Evolutionary conservation across 2,329 filamentous ascomycete genomes (phyloP).

Genomic region (Calonectria multiphialidica): DNA sequence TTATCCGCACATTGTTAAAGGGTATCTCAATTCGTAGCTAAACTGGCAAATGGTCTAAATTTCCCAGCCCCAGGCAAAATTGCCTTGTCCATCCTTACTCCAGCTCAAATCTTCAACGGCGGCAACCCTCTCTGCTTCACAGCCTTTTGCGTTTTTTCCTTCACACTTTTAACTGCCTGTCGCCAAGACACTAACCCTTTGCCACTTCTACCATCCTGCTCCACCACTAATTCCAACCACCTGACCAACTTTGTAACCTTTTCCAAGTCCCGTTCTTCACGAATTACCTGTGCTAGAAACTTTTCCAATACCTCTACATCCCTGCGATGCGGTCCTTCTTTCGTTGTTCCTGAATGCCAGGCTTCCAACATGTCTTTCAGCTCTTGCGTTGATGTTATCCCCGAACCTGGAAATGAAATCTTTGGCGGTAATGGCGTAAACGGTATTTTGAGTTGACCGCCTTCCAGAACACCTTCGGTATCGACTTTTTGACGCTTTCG

Average conservation of each 20-base stretch:
- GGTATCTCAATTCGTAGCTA: neutral
- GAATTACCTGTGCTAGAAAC: slow-evolving; percentile 80
- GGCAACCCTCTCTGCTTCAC: slow-evolving; percentile 69
- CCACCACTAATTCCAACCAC: slow-evolving; percentile 73
- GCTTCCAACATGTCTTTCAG: slow-evolving; percentile 79
- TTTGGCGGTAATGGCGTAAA: slow-evolving; percentile 62
- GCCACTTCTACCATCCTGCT: slow-evolving; percentile 55
- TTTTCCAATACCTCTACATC: slow-evolving; percentile 81
- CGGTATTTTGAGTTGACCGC: slow-evolving; percentile 57
- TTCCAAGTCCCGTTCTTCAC: slow-evolving; percentile 81
- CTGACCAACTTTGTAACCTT: slow-evolving; percentile 78
- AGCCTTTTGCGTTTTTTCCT: slow-evolving; percentile 65
- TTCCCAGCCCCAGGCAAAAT: neutral
- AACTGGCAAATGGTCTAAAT: neutral
- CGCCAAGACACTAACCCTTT: slow-evolving; percentile 60
- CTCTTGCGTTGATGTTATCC: slow-evolving; percentile 63
- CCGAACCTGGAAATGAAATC: slow-evolving; percentile 58
- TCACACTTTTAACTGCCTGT: slow-evolving; percentile 57
- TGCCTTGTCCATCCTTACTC: neutral
- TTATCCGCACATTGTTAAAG: neutral
- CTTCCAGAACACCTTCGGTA: slow-evolving; percentile 39
- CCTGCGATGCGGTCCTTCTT: slow-evolving; percentile 81
- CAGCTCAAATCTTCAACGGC: slow-evolving; percentile 53
- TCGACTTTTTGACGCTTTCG: slow-evolving; percentile 41
- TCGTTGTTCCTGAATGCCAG: slow-evolving; percentile 80